Percentiles rank a stretch among this genome's conserved stretches.
phyloP scores from a whole-genome alignment of 108 stramenopile genomes.

The Nannochloropsis gaditana region DNA sequence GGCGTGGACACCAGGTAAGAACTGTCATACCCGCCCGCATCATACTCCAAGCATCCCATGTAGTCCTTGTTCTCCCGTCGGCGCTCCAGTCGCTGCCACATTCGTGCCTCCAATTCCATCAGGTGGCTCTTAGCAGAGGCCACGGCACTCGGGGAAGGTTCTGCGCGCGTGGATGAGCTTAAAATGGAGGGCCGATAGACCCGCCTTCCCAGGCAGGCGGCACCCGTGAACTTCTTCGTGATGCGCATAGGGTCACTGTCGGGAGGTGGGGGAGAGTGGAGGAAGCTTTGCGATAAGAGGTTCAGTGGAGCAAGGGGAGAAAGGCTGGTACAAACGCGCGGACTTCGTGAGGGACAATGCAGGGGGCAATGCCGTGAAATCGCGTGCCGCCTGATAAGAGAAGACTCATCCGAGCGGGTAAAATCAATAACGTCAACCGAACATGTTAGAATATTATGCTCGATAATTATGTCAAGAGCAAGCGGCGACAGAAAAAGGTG shows the following conservation, averaged over 20 bases:
- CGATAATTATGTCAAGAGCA: too few relatives aligned
- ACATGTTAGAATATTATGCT: too few relatives aligned
- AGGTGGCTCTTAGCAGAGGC: constrained; percentile 42
- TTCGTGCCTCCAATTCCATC: constrained; percentile 38
- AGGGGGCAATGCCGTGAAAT: too few relatives aligned
- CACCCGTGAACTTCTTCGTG: constrained; percentile 93
- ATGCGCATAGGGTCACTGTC: constrained; percentile 84
- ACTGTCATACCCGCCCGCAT: constrained; percentile 23
- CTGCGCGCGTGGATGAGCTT: constrained; percentile 25
- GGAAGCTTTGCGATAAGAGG: not conserved
- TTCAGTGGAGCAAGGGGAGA: too few relatives aligned
- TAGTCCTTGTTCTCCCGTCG: constrained; percentile 30
- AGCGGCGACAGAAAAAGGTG: too few relatives aligned
- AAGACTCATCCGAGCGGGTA: too few relatives aligned
- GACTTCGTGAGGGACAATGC: too few relatives aligned
- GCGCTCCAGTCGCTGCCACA: constrained; percentile 44
- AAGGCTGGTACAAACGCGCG: too few relatives aligned
- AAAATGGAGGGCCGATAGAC: constrained; percentile 46
- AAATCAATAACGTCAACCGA: too few relatives aligned
- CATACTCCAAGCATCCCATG: constrained; percentile 32
- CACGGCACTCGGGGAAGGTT: not conserved
- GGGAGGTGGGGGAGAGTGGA: not conserved
- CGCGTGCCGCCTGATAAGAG: too few relatives aligned
- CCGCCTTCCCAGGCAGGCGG: constrained; percentile 77
- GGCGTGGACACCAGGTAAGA: constrained; percentile 30